These are phyloP conservation scores for Pouteria glomerata DNA, from an alignment of 148 eudicot species.

Conservation along the genomic window DNA sequence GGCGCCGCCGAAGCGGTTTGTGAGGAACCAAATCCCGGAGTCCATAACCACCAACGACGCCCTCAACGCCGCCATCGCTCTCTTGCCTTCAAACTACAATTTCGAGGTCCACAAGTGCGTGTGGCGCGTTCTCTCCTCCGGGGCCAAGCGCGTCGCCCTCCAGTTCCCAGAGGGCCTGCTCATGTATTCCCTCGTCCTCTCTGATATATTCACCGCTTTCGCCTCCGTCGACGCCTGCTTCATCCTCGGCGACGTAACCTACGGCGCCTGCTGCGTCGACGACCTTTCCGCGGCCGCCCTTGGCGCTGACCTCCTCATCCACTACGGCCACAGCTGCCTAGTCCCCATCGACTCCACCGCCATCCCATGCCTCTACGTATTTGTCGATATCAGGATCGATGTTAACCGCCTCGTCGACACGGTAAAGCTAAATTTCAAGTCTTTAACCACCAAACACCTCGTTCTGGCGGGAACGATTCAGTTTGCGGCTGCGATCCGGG, in stretches of 20 bases:
- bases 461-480: slow-evolving; percentile 86
- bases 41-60: slow-evolving; percentile 74
- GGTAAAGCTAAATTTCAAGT: slow-evolving; percentile 22
- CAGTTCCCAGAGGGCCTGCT: slow-evolving; percentile 91
- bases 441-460: slow-evolving; percentile 20
- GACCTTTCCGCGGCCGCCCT: slow-evolving; percentile 75
- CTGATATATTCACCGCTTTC: slow-evolving; percentile 68
- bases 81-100: slow-evolving; percentile 68
- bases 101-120: slow-evolving; percentile 73
- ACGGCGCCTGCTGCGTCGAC: slow-evolving; percentile 91
- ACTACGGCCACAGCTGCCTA: slow-evolving; percentile 84
- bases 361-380: slow-evolving; percentile 72
- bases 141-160: slow-evolving; percentile 59
- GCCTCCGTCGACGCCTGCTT: slow-evolving; percentile 44
- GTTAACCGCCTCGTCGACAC: slow-evolving; percentile 33
- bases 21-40: slow-evolving; percentile 65
- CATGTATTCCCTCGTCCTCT: slow-evolving; percentile 68
- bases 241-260: slow-evolving; percentile 81
- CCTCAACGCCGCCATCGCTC: slow-evolving; percentile 73
- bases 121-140: slow-evolving; percentile 52
- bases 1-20: slow-evolving; percentile 63
- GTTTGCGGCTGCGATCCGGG: slow-evolving; percentile 67
- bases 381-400: slow-evolving; percentile 72
- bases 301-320: slow-evolving; percentile 58
- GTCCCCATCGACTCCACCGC: slow-evolving; percentile 73